These are phyloP conservation scores for Suhomyces xylopsoci DNA, from an alignment of 805 yeast species.

Conservation along the genomic window DNA sequence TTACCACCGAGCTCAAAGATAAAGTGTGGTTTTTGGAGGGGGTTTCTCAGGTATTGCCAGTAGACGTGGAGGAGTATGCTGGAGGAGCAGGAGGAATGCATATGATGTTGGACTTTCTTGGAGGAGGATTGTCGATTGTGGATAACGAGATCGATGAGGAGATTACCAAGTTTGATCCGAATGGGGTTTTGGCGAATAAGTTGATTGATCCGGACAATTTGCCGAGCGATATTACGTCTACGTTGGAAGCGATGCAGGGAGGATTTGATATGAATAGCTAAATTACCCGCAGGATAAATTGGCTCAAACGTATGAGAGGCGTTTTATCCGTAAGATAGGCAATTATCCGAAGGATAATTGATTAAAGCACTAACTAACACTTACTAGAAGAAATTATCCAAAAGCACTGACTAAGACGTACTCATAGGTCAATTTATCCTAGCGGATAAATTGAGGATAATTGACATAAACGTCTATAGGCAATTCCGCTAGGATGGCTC, in stretches of 20 bases:
- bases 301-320: too few species aligned
- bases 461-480: too few species aligned
- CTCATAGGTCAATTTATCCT: too few species aligned
- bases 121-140: conserved; percentile 55
- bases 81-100: conserved; percentile 89
- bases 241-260: conserved; percentile 50
- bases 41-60: conserved; percentile 82
- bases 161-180: conserved; percentile 41
- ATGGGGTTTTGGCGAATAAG: conserved; percentile 43
- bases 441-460: too few species aligned
- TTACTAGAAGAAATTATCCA: too few species aligned
- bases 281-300: too few species aligned
- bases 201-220: conserved; percentile 53
- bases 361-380: too few species aligned
- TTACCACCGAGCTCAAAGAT: conserved; percentile 83
- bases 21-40: conserved; percentile 94
- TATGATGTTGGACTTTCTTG: conserved; percentile 84
- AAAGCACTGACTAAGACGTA: too few species aligned
- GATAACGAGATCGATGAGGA: conserved; percentile 39
- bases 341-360: too few species aligned
- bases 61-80: conserved; percentile 84
- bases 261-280: too few species aligned
- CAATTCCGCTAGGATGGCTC: too few species aligned
- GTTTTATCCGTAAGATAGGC: too few species aligned
- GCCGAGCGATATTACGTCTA: conserved; percentile 54